A percentile compares a stretch with the other conserved stretches of the same genome.
These are phyloP conservation scores for Aethionema arabicum DNA, from an alignment of 345 rosid species.

Conservation along the genomic window DNA sequence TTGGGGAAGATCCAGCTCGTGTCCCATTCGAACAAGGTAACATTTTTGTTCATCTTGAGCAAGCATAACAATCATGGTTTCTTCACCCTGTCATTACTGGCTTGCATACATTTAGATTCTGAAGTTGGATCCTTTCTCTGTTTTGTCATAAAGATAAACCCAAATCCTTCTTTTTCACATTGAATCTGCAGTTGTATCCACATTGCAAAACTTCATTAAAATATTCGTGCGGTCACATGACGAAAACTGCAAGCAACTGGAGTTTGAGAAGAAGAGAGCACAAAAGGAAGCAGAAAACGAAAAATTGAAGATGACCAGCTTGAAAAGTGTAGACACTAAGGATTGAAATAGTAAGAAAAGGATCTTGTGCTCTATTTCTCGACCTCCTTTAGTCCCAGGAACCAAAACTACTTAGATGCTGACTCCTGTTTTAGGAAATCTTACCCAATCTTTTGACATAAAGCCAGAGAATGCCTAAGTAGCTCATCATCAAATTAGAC, in stretches of 20 bases:
- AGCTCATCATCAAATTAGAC: conserved; percentile 25
- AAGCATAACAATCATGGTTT: conserved; percentile 19
- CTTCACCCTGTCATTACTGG: not conserved
- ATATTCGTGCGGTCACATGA: conserved; percentile 71
- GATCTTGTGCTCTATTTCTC: conserved; percentile 15
- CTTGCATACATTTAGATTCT: not conserved
- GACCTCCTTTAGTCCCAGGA: conserved; percentile 17
- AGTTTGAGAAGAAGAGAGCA: conserved; percentile 61
- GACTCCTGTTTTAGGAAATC: conserved; percentile 14
- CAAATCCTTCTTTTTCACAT: conserved; percentile 21
- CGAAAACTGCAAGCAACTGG: conserved; percentile 74
- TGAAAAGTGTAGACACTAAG: conserved; percentile 35
- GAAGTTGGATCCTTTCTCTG: conserved; percentile 11
- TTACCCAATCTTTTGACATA: conserved; percentile 5
- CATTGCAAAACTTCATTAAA: conserved; percentile 69
- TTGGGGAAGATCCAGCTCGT: conserved; percentile 91
- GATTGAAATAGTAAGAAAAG: conserved; percentile 18
- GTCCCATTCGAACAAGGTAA: conserved; percentile 88
- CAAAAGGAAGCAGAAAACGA: conserved; percentile 50
- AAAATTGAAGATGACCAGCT: conserved; percentile 34
- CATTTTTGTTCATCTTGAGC: not conserved
- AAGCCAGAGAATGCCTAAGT: conserved; percentile 13
- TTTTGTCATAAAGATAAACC: conserved; percentile 7
- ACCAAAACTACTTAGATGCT: conserved; percentile 14
- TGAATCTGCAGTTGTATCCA: conserved; percentile 65